Percentiles rank a stretch among this genome's conserved stretches.
These are phyloP conservation scores for Stenocarpella maydis DNA, from an alignment of 2,329 filamentous ascomycete genomes.

Conservation along the genomic window DNA sequence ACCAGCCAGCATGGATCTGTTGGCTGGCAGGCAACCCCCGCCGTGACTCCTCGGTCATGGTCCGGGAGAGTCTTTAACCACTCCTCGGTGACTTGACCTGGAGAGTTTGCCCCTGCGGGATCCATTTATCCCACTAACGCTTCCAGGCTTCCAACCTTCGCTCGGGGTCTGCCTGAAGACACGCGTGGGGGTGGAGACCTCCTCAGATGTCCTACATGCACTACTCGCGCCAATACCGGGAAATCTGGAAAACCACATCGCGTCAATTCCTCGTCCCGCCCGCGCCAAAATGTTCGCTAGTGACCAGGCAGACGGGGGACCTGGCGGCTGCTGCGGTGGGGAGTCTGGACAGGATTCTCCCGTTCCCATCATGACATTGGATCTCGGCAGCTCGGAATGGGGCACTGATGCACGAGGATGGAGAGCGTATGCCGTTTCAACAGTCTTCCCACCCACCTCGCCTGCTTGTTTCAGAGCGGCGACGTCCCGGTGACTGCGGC, in stretches of 20 bases:
- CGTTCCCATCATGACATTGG: conserved; percentile 6
- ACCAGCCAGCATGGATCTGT: conserved; percentile 12
- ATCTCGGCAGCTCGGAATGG: neutral
- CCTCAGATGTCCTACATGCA: neutral
- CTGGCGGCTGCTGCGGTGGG: neutral
- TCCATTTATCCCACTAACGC: neutral
- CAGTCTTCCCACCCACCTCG: conserved; percentile 6
- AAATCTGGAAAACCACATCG: conserved; percentile 9
- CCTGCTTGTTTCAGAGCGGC: conserved; percentile 17
- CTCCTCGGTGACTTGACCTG: neutral
- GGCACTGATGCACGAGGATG: conserved; percentile 2
- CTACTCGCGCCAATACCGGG: conserved; percentile 14
- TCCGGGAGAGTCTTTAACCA: neutral
- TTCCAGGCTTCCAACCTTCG: neutral
- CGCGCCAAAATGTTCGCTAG: neutral
- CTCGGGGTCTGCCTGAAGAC: conserved; percentile 15
- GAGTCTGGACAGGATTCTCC: neutral
- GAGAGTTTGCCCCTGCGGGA: neutral
- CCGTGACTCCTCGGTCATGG: conserved; percentile 6
- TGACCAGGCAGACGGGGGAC: no score
- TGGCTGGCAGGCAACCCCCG: conserved; percentile 1
- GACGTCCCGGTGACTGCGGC: neutral
- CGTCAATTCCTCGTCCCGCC: conserved; percentile 21
- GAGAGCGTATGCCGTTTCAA: conserved; percentile 9
- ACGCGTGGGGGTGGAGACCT: conserved; percentile 22